Evolutionary conservation across 2,329 filamentous ascomycete genomes (phyloP), one percentile per base, ranked within the genome.

Genomic region (Thielaviopsis populi): DNA sequence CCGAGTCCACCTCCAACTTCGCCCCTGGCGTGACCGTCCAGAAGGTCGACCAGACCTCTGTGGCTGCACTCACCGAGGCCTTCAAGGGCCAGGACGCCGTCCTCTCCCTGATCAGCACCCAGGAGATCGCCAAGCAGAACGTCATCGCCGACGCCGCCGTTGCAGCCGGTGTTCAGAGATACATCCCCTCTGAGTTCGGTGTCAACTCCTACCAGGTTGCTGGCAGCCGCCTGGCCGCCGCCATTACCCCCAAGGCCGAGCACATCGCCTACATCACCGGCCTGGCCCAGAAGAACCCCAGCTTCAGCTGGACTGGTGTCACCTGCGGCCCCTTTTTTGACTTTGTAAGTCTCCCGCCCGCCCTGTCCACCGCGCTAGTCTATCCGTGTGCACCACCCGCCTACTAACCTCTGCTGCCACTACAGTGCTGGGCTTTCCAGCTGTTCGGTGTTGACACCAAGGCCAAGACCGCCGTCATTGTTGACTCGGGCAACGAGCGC

Each of bases 371-470:
- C 30, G 17, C 6, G n/a, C 8, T 58, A 79, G 0, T 71, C 74
- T 0, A 86, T 87, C 71, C 77, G 86, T n/a, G n/a, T n/a, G n/a
- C n/a, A n/a, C n/a, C n/a, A n/a, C n/a, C 64, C 84, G 87, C 70
- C 37, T 1, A 41, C 54, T 22, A 59, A 42, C n/a, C 27, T 1
- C 33, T 27, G 22, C 1, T 50, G 46, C 22, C 11, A 8, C 15
- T 50, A 24, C 15, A 59, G 64, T 48, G 40, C 30, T 85, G 79
- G 81, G 76, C 75, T 7, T 59, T 78, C 4, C 43, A 70, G 66
- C 53, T 71, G 1, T 63, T 60, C 33, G 72, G 72, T 1, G 78
- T 84, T 68, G 59, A 80, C 64, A 65, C 74, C 1, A 73, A 75
- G n/a, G 70, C 73, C 1, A 72, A 74, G 1, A 75, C 73, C 43